Conservation (phyloP, 805 yeast species). For the Barnettozyma salicaria region DNA sequence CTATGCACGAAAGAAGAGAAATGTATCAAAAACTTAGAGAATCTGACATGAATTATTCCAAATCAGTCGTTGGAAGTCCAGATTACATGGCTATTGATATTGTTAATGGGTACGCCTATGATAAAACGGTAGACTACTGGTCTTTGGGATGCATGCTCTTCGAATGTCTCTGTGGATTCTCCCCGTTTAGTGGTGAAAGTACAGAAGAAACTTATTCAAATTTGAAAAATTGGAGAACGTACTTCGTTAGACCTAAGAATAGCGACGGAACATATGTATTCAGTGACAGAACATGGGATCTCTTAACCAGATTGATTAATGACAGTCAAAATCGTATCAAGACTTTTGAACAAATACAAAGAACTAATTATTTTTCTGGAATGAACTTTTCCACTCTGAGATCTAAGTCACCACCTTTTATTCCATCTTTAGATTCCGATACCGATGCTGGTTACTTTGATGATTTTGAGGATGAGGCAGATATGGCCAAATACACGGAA, state of each 20-base stretch:
- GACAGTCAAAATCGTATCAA: conserved; percentile 70
- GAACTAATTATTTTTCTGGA: conserved; percentile 78
- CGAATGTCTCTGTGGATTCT: conserved; percentile 93
- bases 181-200: conserved; percentile 92
- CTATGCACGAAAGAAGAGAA: conserved; percentile 81
- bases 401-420: conserved; percentile 80
- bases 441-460: conserved; percentile 99
- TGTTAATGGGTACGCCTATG: conserved; percentile 78
- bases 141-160: conserved; percentile 95
- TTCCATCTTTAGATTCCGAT: conserved; percentile 94
- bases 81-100: conserved; percentile 99
- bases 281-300: conserved; percentile 94
- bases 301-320: conserved; percentile 74
- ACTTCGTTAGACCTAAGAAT: conserved; percentile 83
- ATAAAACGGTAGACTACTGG: conserved; percentile 98
- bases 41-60: conserved; percentile 77
- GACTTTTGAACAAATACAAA: conserved; percentile 73
- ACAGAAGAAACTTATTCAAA: conserved; percentile 94
- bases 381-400: conserved; percentile 73
- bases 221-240: conserved; percentile 86
- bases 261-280: conserved; percentile 89
- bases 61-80: conserved; percentile 95
- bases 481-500: conserved; percentile 96
- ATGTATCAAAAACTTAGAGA: conserved; percentile 75
- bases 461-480: conserved; percentile 92